phyloP scores from a whole-genome alignment of 73 alveolate genomes.

The Symbiodinium pilosum region DNA sequence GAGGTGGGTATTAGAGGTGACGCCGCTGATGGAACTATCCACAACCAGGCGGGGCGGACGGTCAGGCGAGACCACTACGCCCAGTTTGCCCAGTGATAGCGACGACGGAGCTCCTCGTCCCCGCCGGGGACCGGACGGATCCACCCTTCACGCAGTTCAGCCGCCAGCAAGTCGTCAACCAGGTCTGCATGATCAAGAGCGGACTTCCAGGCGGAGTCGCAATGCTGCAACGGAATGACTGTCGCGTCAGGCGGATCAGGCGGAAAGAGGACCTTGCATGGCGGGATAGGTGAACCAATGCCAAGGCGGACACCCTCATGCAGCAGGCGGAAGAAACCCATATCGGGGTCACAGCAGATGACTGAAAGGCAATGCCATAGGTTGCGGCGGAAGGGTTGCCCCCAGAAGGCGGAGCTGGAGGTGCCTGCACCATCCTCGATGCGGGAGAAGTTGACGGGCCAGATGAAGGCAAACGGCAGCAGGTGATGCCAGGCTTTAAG shows the following conservation, averaged over 20 bases:
- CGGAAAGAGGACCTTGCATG: neutral
- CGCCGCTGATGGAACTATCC: neutral
- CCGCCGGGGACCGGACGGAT: constrained; percentile 6
- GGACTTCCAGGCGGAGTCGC: neutral
- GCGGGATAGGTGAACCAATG: no score
- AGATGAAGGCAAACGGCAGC: no score
- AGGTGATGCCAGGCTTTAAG: no score
- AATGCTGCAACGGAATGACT: neutral
- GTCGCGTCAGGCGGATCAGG: neutral
- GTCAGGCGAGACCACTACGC: neutral
- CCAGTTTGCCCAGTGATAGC: neutral
- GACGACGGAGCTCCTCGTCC: neutral
- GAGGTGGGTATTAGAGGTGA: neutral
- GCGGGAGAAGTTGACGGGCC: no score
- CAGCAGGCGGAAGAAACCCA: neutral
- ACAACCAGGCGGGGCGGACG: constrained; percentile 23
- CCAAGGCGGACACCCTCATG: neutral
- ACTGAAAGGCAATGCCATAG: neutral
- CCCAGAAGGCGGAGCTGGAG: no score
- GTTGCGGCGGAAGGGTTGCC: constrained; percentile 4
- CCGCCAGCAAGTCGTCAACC: no score
- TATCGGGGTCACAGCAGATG: neutral
- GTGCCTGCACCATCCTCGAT: no score
- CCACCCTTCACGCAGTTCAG: neutral
- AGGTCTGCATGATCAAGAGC: neutral